Percentiles rank a stretch among this genome's conserved stretches.
Evolutionary conservation across 805 yeast species (phyloP).

Genomic region (Tetrapisispora nanseiensis): DNA sequence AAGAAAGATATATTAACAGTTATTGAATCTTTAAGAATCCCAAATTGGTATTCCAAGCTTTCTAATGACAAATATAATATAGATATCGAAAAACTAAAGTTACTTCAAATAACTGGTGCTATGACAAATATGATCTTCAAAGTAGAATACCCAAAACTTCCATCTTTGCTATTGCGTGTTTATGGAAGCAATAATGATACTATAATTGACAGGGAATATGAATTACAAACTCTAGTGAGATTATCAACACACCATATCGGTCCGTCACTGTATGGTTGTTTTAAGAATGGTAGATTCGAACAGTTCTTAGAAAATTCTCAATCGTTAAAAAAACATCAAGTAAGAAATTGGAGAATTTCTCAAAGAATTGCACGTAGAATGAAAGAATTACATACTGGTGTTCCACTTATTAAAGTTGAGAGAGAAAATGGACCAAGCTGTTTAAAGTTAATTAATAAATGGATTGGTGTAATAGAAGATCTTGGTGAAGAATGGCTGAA

Average conservation of each 20-base stretch:
- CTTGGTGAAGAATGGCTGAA: conserved; percentile 28
- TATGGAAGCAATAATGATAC: conserved; percentile 83
- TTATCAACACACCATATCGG: conserved; percentile 75
- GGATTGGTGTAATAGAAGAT: conserved; percentile 46
- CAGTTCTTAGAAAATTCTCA: conserved; percentile 79
- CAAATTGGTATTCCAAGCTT: conserved; percentile 64
- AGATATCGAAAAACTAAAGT: conserved; percentile 35
- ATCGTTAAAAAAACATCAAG: conserved; percentile 63
- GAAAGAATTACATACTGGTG: conserved; percentile 85
- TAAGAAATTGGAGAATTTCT: conserved; percentile 65
- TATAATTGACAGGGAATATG: conserved; percentile 78
- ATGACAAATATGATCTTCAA: conserved; percentile 83
- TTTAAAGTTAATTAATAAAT: conserved; percentile 62
- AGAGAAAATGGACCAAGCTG: conserved; percentile 49
- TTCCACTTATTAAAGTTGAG: conserved; percentile 53
- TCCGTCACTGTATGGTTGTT: conserved; percentile 80
- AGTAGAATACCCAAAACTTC: conserved; percentile 54
- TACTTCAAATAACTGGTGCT: conserved; percentile 80
- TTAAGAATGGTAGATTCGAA: conserved; percentile 87
- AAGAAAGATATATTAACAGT: conserved; percentile 68
- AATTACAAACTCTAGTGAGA: conserved; percentile 61
- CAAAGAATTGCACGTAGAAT: conserved; percentile 89
- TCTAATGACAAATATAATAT: conserved; percentile 19
- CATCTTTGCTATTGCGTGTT: conserved; percentile 61
- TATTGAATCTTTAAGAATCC: conserved; percentile 51